Conservation (phyloP, 306 rosid genomes). For the Fagus crenata region DNA sequence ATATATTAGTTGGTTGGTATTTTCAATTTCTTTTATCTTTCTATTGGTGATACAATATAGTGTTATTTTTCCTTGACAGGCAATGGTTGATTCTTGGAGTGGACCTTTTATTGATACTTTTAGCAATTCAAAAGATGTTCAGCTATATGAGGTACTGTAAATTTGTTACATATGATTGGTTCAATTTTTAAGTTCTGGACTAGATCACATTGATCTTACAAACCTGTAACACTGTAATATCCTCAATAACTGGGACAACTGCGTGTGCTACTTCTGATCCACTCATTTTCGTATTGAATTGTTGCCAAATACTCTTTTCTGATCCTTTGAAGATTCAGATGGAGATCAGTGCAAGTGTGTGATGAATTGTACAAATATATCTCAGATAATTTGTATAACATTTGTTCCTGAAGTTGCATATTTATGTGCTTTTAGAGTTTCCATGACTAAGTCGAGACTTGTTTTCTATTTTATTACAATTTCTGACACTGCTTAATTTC, state of each 20-base stretch:
- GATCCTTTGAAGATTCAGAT: constrained; percentile 13
- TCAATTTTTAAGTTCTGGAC: constrained; percentile 11
- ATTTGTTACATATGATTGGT: constrained; percentile 9
- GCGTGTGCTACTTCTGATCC: background rate
- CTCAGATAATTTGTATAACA: background rate
- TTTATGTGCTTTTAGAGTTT: background rate
- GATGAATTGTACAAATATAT: background rate
- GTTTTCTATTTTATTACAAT: background rate
- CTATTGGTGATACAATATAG: constrained; percentile 22
- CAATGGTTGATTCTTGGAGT: constrained; percentile 79
- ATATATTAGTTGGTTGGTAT: background rate
- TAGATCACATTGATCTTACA: background rate
- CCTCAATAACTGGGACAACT: background rate
- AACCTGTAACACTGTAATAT: background rate
- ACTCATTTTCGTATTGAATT: background rate
- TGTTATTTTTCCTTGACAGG: constrained; percentile 46
- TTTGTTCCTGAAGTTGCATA: background rate
- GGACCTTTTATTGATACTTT: constrained; percentile 58
- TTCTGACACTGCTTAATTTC: background rate
- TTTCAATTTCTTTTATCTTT: constrained; percentile 20
- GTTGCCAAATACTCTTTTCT: constrained; percentile 2
- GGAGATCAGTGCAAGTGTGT: background rate
- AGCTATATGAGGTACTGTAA: constrained; percentile 59
- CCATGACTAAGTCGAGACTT: background rate
- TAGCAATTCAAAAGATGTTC: constrained; percentile 49